Evolutionary conservation across 2,329 filamentous ascomycete genomes (phyloP).

Genomic region (Huntiella omanensis): DNA sequence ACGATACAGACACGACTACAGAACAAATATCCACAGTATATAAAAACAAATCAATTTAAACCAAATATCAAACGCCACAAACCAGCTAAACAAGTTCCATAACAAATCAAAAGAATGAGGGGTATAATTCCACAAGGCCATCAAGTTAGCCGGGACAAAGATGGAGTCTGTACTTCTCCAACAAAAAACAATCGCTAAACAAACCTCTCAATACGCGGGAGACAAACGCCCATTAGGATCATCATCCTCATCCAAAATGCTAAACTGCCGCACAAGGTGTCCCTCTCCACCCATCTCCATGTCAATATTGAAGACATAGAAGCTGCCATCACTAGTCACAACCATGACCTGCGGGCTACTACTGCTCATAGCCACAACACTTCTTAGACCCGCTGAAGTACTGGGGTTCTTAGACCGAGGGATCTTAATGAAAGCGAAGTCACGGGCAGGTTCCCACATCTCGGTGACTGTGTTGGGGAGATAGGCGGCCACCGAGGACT

Average conservation of each 20-base stretch:
- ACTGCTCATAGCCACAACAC: constrained; percentile 94
- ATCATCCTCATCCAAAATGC: neutral
- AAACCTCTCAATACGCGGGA: neutral
- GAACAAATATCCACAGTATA: no score
- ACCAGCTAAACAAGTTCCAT: no score
- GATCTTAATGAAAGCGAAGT: constrained; percentile 93
- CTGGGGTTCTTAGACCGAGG: constrained; percentile 33
- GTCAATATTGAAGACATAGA: constrained; percentile 90
- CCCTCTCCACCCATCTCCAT: constrained; percentile 90
- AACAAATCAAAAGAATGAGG: no score
- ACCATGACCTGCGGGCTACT: constrained; percentile 95
- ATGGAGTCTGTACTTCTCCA: neutral
- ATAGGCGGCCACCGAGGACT: constrained; percentile 77
- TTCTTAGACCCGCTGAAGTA: constrained; percentile 32
- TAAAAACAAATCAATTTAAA: no score
- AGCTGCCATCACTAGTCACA: constrained; percentile 85
- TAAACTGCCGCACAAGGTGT: constrained; percentile 68
- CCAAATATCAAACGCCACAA: no score
- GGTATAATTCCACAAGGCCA: no score
- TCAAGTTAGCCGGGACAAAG: neutral
- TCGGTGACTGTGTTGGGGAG: constrained; percentile 85
- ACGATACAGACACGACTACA: no score
- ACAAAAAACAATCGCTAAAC: neutral
- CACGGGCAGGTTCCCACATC: constrained; percentile 89
- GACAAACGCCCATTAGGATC: neutral